Conservation (phyloP, 768 basidiomycete genomes). For the Russula emetica region DNA sequence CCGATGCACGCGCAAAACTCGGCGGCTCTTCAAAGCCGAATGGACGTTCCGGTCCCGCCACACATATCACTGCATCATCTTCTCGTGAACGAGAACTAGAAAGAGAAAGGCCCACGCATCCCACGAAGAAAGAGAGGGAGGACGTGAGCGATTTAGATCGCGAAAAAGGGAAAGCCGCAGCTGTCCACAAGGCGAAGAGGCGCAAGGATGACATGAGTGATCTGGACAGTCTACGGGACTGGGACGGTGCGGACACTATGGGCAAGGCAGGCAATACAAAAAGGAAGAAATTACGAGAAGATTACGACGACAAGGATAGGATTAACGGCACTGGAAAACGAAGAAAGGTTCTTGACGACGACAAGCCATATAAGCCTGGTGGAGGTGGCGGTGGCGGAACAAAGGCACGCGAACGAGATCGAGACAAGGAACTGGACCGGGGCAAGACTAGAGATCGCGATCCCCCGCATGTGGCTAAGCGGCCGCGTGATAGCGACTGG, state of each 20-base stretch:
- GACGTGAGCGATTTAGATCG: conserved; percentile 21
- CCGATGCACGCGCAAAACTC: conserved; percentile 34
- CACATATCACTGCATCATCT: conserved; percentile 32
- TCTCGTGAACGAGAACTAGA: conserved; percentile 25
- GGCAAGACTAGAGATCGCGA: conserved; percentile 23
- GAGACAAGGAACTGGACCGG: conserved; percentile 22
- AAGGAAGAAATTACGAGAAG: conserved; percentile 31
- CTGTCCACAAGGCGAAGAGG: conserved; percentile 11
- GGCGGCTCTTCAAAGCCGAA: conserved; percentile 32
- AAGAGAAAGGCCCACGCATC: conserved; percentile 9
- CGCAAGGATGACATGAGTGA: conserved; percentile 25
- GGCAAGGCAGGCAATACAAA: conserved; percentile 25
- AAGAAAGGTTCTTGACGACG: conserved; percentile 25
- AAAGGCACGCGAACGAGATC: conserved; percentile 27
- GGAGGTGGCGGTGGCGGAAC: conserved; percentile 11
- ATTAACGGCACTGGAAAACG: conserved; percentile 15
- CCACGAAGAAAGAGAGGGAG: conserved; percentile 18
- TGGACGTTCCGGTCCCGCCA: conserved; percentile 36
- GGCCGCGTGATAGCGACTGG: conserved; percentile 42
- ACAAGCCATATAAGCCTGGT: conserved; percentile 24
- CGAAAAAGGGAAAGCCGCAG: conserved; percentile 4
- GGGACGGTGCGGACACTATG: conserved; percentile 21
- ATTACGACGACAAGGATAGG: conserved; percentile 30
- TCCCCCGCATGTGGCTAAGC: conserved; percentile 35
- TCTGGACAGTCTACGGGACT: conserved; percentile 29